Base-by-base conservation (phyloP, 2,329 filamentous ascomycete species). In the Blumeria hordei region DNA sequence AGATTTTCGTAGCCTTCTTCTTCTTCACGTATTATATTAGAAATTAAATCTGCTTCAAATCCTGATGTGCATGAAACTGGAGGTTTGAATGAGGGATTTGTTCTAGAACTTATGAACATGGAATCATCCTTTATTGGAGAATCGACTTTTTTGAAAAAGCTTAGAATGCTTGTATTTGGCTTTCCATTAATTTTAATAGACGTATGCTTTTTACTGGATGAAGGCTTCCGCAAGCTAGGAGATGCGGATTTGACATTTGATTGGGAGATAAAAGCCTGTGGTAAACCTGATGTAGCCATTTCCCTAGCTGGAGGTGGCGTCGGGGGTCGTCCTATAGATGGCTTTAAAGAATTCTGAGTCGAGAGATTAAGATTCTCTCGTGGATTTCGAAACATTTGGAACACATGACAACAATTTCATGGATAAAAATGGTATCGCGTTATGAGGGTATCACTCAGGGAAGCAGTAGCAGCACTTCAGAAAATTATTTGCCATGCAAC, bases 131-230 rank as follows among this genome's bases (percentile, higher is more conserved):
- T 69, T 54, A 65, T 32, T 10, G 61, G 67, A 0, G 68, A 67
- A 11, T 75, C 74, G 0, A 76, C 72, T 63, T 85, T 87, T 62
- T 83, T 80, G 64, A 88, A 88, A 66, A 86, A 88, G 59, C 68
- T 85, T 12, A 86, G 68, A 35, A 87, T 86, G 59, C 80, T 86
- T 6, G 72, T 71, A 61, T 85, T 85, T 0, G 70, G 69, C 55
- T 63, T 66, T 5, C 52, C 58, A 8, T 59, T 57, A 11, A 59
- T 55, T 45, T 62, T 65, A 14, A 55, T 47, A 54, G 54, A 50
- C 4, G 35, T n/a, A 28, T 60, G 56, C 1, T 60, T 28, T 57
- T 63, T 65, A 18, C 60, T 45, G 50, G 62, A 64, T 41, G 62
- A 61, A 36, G 58, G 62, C 5, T 60, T 54, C 41, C 62, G 59